These are phyloP conservation scores for Penicillium steckii DNA, from an alignment of 495 filamentous ascomycete species.

Conservation along the genomic window DNA sequence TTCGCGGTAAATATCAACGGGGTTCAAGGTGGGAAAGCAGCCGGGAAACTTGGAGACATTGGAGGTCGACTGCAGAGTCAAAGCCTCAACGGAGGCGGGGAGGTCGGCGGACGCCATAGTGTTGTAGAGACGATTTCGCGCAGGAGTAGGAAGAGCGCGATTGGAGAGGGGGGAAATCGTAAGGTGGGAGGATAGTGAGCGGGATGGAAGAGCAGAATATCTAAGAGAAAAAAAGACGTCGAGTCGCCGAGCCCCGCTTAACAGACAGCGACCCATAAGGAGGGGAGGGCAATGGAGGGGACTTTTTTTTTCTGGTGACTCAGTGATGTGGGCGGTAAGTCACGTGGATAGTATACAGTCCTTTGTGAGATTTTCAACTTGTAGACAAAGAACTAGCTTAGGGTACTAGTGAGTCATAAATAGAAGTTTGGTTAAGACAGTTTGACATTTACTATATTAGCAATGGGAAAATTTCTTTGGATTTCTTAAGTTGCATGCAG, in stretches of 20 bases:
- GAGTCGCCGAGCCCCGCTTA: constrained; percentile 46
- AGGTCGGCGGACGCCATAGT: constrained; percentile 38
- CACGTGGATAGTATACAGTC: too few species aligned
- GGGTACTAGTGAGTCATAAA: too few species aligned
- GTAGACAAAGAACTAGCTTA: neutral
- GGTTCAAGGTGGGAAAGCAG: constrained; percentile 70
- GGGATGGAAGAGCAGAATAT: constrained; percentile 2
- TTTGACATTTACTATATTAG: too few species aligned
- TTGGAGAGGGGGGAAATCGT: neutral
- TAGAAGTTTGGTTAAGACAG: too few species aligned
- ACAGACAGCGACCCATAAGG: constrained; percentile 44
- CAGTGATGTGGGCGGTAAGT: constrained; percentile 36
- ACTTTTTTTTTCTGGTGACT: constrained; percentile 37
- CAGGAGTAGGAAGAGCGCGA: constrained; percentile 14
- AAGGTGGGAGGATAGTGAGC: constrained; percentile 11
- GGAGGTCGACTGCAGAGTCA: constrained; percentile 40
- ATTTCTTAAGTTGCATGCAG: too few species aligned
- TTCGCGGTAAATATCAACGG: constrained; percentile 82
- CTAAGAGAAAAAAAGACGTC: constrained; percentile 25
- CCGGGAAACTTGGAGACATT: constrained; percentile 40
- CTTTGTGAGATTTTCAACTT: too few species aligned
- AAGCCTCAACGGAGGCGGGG: constrained; percentile 36
- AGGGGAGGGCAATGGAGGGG: constrained; percentile 26
- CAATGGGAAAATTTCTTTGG: too few species aligned
- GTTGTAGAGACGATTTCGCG: constrained; percentile 13